Evolutionary conservation across 2,329 filamentous ascomycete species (phyloP).

Genomic region (Cladosporium sphaerospermum): DNA sequence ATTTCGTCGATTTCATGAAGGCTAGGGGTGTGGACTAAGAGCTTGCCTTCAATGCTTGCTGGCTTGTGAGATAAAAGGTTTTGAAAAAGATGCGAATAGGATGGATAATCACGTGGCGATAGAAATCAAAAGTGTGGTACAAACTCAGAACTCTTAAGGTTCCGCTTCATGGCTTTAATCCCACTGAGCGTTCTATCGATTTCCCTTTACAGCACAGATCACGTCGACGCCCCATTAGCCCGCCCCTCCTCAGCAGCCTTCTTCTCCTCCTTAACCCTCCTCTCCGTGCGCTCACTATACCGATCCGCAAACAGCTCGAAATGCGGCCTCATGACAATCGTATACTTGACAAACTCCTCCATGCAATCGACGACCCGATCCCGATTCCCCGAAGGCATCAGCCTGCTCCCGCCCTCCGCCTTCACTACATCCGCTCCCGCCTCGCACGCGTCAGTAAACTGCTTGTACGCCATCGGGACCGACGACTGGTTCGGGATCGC

Average conservation of each 20-base stretch:
- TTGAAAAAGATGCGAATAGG: too few species aligned
- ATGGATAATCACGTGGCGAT: too few species aligned
- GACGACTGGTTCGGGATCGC: slow-evolving; percentile 60
- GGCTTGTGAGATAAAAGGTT: too few species aligned
- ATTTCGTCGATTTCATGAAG: slow-evolving; percentile 26
- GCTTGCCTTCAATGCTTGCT: too few species aligned
- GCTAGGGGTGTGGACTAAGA: slow-evolving; percentile 4
- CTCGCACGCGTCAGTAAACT: slow-evolving; percentile 37
- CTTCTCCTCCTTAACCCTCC: slow-evolving; percentile 2
- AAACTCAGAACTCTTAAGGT: too few species aligned
- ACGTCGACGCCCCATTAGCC: too few species aligned
- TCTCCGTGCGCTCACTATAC: slow-evolving; percentile 49
- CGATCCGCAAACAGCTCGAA: slow-evolving; percentile 57
- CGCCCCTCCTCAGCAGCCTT: background rate
- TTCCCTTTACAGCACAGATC: too few species aligned
- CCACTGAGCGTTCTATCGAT: too few species aligned
- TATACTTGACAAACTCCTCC: slow-evolving; percentile 67
- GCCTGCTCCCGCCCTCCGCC: slow-evolving; percentile 24
- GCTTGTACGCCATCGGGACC: slow-evolving; percentile 57
- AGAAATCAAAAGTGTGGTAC: too few species aligned
- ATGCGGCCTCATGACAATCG: slow-evolving; percentile 57
- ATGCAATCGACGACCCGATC: slow-evolving; percentile 38
- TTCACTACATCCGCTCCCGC: slow-evolving; percentile 25
- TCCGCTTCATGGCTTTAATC: too few species aligned
- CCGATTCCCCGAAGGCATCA: slow-evolving; percentile 22